phyloP scores from a whole-genome alignment of 1,284 basidiomycete species.

The Pyrrhoderma noxium region DNA sequence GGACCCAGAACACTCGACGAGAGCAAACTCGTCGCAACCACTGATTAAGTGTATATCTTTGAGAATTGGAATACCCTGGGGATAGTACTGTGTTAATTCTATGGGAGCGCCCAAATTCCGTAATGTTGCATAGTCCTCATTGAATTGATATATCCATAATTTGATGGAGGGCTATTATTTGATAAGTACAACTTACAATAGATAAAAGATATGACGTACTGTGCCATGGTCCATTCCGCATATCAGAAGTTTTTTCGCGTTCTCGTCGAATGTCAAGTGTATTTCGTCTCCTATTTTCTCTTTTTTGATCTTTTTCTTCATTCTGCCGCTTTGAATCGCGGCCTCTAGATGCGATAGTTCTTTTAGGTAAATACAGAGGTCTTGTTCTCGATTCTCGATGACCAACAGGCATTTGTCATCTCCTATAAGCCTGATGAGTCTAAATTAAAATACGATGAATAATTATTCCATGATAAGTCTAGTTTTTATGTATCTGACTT shows the following conservation, averaged over 20 bases:
- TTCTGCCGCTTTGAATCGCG: slow-evolving; percentile 24
- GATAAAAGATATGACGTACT: not conserved
- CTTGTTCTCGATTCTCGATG: slow-evolving; percentile 30
- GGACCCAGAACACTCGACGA: slow-evolving; percentile 36
- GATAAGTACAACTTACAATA: not conserved
- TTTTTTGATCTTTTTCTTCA: slow-evolving; percentile 31
- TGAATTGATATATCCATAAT: slow-evolving; percentile 39
- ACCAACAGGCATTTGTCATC: slow-evolving; percentile 37
- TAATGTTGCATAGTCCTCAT: slow-evolving; percentile 34
- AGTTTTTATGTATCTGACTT: not conserved
- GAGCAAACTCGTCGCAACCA: slow-evolving; percentile 41
- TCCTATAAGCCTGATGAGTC: slow-evolving; percentile 32
- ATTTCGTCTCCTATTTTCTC: slow-evolving; percentile 39
- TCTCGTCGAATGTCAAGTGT: slow-evolving; percentile 43
- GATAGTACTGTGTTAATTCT: slow-evolving; percentile 38
- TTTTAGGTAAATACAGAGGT: slow-evolving; percentile 36
- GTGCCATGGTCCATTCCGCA: slow-evolving; percentile 35
- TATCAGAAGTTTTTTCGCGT: slow-evolving; percentile 37
- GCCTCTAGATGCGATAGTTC: slow-evolving; percentile 25
- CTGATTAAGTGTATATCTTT: slow-evolving; percentile 33
- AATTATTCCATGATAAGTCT: no score
- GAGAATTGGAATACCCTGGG: slow-evolving; percentile 23
- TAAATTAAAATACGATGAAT: slow-evolving; percentile 20
- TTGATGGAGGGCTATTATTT: slow-evolving; percentile 24
- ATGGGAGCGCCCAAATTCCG: slow-evolving; percentile 34